These are phyloP conservation scores for Candida tammaniensis DNA, from an alignment of 805 yeast genomes.

Conservation along the genomic window DNA sequence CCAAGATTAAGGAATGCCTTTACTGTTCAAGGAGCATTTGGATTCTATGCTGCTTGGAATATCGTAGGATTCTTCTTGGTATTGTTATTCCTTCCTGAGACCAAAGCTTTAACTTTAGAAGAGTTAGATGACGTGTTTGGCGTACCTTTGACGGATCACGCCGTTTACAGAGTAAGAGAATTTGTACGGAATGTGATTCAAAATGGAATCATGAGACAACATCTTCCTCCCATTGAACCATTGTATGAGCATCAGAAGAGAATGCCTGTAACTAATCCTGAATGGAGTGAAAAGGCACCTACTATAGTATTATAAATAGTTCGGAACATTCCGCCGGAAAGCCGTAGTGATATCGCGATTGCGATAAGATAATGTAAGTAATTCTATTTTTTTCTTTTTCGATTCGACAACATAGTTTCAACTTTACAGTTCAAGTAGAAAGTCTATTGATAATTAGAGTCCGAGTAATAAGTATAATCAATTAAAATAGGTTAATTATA, in stretches of 20 bases:
- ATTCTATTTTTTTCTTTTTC: too few relatives aligned
- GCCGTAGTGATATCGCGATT: too few relatives aligned
- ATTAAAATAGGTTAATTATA: too few relatives aligned
- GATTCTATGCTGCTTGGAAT: conserved; percentile 88
- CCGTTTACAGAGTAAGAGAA: conserved; percentile 35
- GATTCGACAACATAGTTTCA: too few relatives aligned
- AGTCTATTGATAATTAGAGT: too few relatives aligned
- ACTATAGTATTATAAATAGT: too few relatives aligned
- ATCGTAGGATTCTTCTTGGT: conserved; percentile 66
- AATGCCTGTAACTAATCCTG: conserved; percentile 56
- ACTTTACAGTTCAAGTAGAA: too few relatives aligned
- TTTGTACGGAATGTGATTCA: conserved; percentile 40
- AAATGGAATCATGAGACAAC: conserved; percentile 42
- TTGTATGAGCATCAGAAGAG: conserved; percentile 52
- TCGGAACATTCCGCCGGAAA: too few relatives aligned
- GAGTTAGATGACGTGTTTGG: conserved; percentile 72
- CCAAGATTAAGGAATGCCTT: conserved; percentile 66
- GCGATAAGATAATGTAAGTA: too few relatives aligned
- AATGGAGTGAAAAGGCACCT: conserved; percentile 65
- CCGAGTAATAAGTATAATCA: too few relatives aligned
- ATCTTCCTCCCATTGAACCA: conserved; percentile 50
- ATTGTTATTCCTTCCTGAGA: conserved; percentile 70
- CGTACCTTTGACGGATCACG: conserved; percentile 55
- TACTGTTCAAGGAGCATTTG: conserved; percentile 81
- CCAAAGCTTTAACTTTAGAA: conserved; percentile 64